Evolutionary conservation across 768 basidiomycete genomes (phyloP), one percentile per base, ranked within the genome.

Genomic region (Calocera cornea): DNA sequence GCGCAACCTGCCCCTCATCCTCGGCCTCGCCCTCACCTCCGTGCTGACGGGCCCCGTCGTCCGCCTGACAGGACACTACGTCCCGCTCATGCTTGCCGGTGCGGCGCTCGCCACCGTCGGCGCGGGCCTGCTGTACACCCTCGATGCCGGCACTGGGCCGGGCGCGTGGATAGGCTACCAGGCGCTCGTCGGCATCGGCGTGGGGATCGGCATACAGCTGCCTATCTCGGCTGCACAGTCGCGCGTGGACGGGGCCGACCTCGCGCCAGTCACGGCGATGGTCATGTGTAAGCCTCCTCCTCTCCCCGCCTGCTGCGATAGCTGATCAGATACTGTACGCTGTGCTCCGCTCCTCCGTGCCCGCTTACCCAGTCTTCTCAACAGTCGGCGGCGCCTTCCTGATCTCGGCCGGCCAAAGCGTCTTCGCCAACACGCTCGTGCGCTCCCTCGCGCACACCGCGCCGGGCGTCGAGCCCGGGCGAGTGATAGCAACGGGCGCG

Each of bases 41-140:
- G 14, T 60, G 11, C 27, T 60, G 2, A 60, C 54, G 27, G 54
- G 54, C 2, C 24, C 24, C 24, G 16, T 60, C 54, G 22, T 33
- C 54, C 54, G 54, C 54, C 11, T 60, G 10, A 16, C 70, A 2
- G 78, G 77, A 17, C 70, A 74, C 64, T 77, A 77, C 70, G 78
- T 72, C 67, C 73, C 72, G 16, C 76, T 76, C 67, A 64, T 79
- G 22, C 64, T 77, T n/a, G 67, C 73, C 31, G 71, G 70, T 17
- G 77, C 78, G 0, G 69, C 75, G 22, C 29, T 79, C 40, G 68
- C 74, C 19, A 72, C 74, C 10, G 70, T 78, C 44, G 78, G 75
- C 41, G 75, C 74, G 40, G 79, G 78, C 19, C 72, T 80, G 7
- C 71, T 79, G 44, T 79, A 73, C 72, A 78, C 78, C 11, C 64